Base-by-base conservation (phyloP, 768 basidiomycete species). In the Flagelloscypha sp. region DNA sequence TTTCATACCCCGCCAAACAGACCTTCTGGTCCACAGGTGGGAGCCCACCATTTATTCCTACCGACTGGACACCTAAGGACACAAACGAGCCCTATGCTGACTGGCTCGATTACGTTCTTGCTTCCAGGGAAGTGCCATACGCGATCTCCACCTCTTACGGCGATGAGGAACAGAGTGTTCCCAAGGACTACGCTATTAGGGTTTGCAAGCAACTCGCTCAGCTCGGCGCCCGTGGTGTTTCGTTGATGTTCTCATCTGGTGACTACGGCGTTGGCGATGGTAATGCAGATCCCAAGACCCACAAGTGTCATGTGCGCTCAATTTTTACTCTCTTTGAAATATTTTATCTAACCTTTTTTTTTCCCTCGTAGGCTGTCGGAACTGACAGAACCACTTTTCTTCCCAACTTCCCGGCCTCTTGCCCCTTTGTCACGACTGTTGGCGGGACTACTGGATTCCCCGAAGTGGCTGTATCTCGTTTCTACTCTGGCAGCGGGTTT, bases 111-210 rank as follows among this genome's bases (percentile, higher is more conserved):
- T 76, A 68, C 38, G 49, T 83, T n/a, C 55, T 72, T 0, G 45
- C 43, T 9, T 66, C 71, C n/a, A 33, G 56, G 7, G 49, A 60
- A 24, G 52, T 68, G 2, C 79, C 81, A 10, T 66, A 72, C 42
- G 62, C 72, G 5, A 81, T 86, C 25, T 79, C 79, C 0, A 84
- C 79, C 0, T 80, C 77, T 43, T 85, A 85, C 48, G 78, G 68
- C 3, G 82, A 85, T 30, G 68, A 74, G 39, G 84, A 86, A 37
- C 80, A 81, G 49, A 76, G 79, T 76, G 77, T 84, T 16, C 79
- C 82, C n/a, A 35, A 51, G 34, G 60, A 53, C 36, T 81, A 68
- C 45, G 78, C 81, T 7, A 44, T 22, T n/a, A 72, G 78, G 30
- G 68, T 69, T 16, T 86, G 84, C 49, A 38, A 45, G 4, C 65